Evolutionary conservation across 768 basidiomycete species (phyloP).

Genomic region (Russula emetica): DNA sequence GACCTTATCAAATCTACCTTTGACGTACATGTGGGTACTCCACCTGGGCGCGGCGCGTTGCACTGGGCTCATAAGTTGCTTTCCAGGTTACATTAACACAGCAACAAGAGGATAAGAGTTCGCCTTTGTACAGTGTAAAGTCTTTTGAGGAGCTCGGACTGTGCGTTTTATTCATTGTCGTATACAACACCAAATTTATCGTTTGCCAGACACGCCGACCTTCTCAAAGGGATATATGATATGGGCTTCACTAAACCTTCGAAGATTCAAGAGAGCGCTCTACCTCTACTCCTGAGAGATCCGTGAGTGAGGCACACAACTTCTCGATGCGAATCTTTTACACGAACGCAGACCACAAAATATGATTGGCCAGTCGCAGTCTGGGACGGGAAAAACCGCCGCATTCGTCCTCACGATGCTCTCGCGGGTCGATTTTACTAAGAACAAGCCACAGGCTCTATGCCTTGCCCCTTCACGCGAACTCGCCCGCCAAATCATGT

Average conservation of each 20-base stretch:
- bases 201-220: slow-evolving; percentile 62
- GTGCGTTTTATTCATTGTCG: slow-evolving; percentile 76
- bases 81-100: slow-evolving; percentile 89
- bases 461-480: slow-evolving; percentile 97
- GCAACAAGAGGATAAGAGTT: slow-evolving; percentile 91
- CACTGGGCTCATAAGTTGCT: slow-evolving; percentile 4
- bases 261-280: slow-evolving; percentile 97
- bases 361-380: slow-evolving; percentile 98
- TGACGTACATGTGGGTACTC: slow-evolving; percentile 64
- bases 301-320: slow-evolving; percentile 54
- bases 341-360: slow-evolving; percentile 73
- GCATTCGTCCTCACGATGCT: slow-evolving; percentile 98
- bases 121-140: slow-evolving; percentile 86
- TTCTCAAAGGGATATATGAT: slow-evolving; percentile 90
- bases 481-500: slow-evolving; percentile 97
- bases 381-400: slow-evolving; percentile 98
- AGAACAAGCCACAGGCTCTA: slow-evolving; percentile 87
- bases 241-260: slow-evolving; percentile 97
- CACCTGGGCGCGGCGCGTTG: no score
- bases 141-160: slow-evolving; percentile 93
- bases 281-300: slow-evolving; percentile 83
- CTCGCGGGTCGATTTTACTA: slow-evolving; percentile 80
- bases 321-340: slow-evolving; percentile 11
- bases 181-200: slow-evolving; percentile 13
- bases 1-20: slow-evolving; percentile 75